phyloP scores from a whole-genome alignment of 106 monocot species.

The Gastrodia elata region DNA sequence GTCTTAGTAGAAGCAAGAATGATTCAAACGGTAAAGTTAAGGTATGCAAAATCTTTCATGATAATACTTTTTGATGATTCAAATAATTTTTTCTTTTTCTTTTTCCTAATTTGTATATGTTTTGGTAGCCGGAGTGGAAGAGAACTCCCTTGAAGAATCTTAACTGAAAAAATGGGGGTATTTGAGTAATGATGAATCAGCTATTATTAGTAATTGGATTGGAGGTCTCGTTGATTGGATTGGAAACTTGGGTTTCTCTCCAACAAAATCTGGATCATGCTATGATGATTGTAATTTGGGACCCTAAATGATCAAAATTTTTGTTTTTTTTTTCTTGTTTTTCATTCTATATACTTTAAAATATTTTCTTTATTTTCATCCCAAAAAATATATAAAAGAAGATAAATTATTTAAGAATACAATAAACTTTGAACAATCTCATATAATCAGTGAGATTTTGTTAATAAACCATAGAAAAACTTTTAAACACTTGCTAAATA shows the following conservation, averaged over 20 bases:
- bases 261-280: neutral
- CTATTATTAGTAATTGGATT: neutral
- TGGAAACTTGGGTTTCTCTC: neutral
- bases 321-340: no score
- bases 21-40: neutral
- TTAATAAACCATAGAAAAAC: no score
- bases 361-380: no score
- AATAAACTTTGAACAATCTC: no score
- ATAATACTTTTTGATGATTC: neutral
- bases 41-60: neutral
- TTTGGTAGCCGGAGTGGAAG: neutral
- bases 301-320: no score
- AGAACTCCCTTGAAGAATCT: slow-evolving; percentile 5
- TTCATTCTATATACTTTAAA: no score
- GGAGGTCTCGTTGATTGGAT: neutral
- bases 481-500: no score
- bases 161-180: neutral
- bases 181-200: neutral
- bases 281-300: neutral
- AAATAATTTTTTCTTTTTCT: neutral
- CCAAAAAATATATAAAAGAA: no score
- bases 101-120: neutral
- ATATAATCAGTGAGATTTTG: no score
- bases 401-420: no score
- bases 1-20: neutral